Conservation (phyloP, 2,329 filamentous ascomycete genomes). For the Raffaelea arxii region DNA sequence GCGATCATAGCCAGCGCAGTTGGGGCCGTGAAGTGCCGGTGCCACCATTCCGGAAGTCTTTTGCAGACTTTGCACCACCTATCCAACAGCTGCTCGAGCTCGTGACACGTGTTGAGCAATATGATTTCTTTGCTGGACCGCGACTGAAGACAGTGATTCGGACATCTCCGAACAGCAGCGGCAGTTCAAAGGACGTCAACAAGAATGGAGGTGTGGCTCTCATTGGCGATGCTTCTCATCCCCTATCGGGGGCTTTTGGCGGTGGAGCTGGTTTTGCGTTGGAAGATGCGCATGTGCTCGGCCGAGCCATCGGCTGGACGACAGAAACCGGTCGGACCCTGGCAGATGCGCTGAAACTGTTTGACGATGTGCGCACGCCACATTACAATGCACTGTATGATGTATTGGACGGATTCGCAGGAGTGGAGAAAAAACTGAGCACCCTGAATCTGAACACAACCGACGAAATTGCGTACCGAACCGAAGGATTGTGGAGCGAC, state of each 20-base stretch:
- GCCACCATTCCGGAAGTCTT: background rate
- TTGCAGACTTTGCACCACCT: background rate
- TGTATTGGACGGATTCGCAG: background rate
- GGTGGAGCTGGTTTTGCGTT: constrained; percentile 6
- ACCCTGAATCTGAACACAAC: background rate
- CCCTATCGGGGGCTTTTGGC: constrained; percentile 15
- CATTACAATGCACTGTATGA: constrained; percentile 3
- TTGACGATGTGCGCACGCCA: constrained; percentile 4
- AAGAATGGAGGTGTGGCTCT: constrained; percentile 30
- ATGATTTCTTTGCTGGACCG: constrained; percentile 6
- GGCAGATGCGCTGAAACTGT: background rate
- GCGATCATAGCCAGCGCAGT: background rate
- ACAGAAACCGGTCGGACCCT: background rate
- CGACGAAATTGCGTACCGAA: constrained; percentile 4
- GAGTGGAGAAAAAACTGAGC: background rate
- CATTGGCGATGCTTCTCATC: constrained; percentile 45
- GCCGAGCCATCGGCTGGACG: constrained; percentile 3
- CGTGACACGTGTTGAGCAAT: constrained; percentile 3
- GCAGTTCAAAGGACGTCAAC: too few species aligned
- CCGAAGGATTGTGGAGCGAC: background rate
- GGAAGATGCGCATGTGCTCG: constrained; percentile 3
- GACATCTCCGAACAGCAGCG: too few species aligned
- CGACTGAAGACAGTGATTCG: constrained; percentile 3
- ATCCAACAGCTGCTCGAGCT: background rate
- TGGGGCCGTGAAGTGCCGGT: background rate